These are phyloP conservation scores for Populus davidiana DNA, from an alignment of 345 rosid genomes.

Conservation along the genomic window DNA sequence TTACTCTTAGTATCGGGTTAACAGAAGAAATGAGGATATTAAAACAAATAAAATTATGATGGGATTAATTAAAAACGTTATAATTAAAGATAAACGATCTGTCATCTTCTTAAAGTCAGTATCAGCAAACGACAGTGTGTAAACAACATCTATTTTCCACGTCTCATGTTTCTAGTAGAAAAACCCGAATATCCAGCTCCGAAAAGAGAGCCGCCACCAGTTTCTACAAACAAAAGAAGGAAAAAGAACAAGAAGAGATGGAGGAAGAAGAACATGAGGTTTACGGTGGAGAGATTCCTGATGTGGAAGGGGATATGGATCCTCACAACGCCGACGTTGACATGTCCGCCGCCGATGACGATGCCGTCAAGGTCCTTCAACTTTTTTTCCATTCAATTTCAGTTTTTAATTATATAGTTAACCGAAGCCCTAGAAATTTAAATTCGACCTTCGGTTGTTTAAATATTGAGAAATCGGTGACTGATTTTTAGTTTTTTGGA, in stretches of 20 bases:
- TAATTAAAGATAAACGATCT: background rate
- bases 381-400: background rate
- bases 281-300: constrained; percentile 94
- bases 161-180: background rate
- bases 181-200: background rate
- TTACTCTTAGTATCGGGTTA: too few species aligned
- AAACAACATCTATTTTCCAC: background rate
- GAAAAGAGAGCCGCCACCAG: background rate
- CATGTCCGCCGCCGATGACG: constrained; percentile 75
- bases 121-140: background rate
- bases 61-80: background rate
- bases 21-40: too few species aligned
- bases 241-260: constrained; percentile 23
- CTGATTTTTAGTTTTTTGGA: background rate
- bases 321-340: constrained; percentile 58
- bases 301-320: constrained; percentile 81
- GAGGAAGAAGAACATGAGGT: constrained; percentile 97
- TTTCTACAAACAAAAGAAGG: background rate
- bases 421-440: constrained; percentile 1
- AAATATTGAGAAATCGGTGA: background rate
- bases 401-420: background rate
- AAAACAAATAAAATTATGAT: too few species aligned
- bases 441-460: background rate
- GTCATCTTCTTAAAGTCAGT: background rate
- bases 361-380: constrained; percentile 62